Percentiles rank a stretch among this genome's conserved stretches.
Evolutionary conservation across 805 yeast species (phyloP).

Genomic region (Candida insectalens): DNA sequence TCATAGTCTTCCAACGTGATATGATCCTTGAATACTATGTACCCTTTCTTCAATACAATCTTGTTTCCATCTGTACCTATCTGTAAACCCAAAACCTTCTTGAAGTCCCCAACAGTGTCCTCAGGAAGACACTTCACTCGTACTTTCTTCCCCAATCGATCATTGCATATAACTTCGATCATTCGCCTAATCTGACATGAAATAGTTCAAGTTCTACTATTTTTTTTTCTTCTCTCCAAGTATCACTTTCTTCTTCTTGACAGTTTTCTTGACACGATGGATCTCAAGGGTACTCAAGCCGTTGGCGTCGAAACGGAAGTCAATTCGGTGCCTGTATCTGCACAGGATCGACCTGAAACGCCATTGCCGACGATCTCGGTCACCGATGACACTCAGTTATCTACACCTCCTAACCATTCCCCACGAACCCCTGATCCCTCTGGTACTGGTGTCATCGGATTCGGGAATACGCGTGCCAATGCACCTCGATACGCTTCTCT

Average conservation of each 20-base stretch:
- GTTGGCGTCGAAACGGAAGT: no score
- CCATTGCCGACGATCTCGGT: no score
- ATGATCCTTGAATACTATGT: conserved; percentile 78
- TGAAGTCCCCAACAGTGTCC: conserved; percentile 86
- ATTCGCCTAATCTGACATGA: conserved; percentile 23
- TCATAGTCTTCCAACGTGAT: conserved; percentile 92
- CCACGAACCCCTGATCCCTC: no score
- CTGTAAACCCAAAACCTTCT: conserved; percentile 73
- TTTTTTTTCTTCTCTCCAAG: conserved; percentile 2
- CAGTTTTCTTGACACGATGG: no score
- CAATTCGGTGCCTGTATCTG: no score
- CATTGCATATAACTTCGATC: conserved; percentile 70
- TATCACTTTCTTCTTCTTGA: background rate
- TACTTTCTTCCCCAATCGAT: conserved; percentile 77
- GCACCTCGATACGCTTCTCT: no score
- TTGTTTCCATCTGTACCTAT: conserved; percentile 65
- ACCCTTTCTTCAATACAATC: conserved; percentile 73
- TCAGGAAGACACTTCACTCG: conserved; percentile 78
- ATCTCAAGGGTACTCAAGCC: no score
- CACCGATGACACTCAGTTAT: no score
- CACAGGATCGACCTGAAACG: no score
- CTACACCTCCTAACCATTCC: no score
- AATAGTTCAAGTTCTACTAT: conserved; percentile 5
- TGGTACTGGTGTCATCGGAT: no score
- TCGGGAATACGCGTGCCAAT: no score